Percentiles rank a stretch among this genome's conserved stretches.
Conservation (phyloP, 495 filamentous ascomycete species). For the Polyplosphaeria fusca region DNA sequence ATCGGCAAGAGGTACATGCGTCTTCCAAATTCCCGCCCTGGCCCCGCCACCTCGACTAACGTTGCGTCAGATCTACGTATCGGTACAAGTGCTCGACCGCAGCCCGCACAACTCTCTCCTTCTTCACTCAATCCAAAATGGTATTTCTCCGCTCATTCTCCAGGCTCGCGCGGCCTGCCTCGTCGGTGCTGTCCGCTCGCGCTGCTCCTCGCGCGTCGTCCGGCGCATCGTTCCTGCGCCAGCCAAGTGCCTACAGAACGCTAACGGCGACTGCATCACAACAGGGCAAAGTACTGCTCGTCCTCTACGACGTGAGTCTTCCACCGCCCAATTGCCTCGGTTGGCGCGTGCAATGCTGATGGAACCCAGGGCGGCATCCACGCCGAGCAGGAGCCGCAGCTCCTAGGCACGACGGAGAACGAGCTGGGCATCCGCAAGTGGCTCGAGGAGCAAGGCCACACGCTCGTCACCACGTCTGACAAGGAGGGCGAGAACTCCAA, state of each 20-base stretch:
- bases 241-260: conserved; percentile 45
- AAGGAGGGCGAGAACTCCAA: conserved; percentile 92
- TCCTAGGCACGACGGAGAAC: conserved; percentile 95
- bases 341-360: neutral
- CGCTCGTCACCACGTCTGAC: conserved; percentile 92
- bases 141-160: conserved; percentile 65
- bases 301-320: conserved; percentile 75
- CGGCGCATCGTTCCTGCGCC: conserved; percentile 38
- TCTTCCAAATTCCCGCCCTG: neutral
- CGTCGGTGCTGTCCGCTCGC: conserved; percentile 51
- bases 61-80: conserved; percentile 11
- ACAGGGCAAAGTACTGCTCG: conserved; percentile 72
- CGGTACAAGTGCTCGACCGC: conserved; percentile 4
- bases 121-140: conserved; percentile 61
- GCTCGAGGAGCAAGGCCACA: conserved; percentile 94
- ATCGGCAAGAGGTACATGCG: conserved; percentile 10
- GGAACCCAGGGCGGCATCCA: conserved; percentile 60
- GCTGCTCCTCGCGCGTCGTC: conserved; percentile 40
- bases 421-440: conserved; percentile 95
- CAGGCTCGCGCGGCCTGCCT: conserved; percentile 57
- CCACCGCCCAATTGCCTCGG: neutral
- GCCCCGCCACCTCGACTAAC: conserved; percentile 2
- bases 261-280: conserved; percentile 56
- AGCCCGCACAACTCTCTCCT: conserved; percentile 1
- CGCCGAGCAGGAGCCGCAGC: conserved; percentile 71